Conservation (phyloP, 352 stramenopile species). For the Saprolegnia parasitica region DNA sequence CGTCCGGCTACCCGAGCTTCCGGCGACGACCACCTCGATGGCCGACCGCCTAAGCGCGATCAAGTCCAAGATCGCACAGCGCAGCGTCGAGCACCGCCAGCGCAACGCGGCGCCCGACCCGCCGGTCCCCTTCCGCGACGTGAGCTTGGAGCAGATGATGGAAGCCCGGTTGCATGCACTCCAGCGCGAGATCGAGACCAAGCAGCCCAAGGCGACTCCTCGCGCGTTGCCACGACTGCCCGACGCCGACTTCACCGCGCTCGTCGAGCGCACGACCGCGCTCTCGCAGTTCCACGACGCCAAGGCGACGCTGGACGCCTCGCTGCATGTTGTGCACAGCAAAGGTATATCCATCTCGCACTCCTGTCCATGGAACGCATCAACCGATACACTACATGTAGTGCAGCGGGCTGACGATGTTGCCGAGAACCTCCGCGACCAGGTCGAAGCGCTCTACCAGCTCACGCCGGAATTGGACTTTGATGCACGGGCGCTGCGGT, state of each 20-base stretch:
- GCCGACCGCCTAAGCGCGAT: constrained; percentile 9
- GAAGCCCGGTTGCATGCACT: constrained; percentile 15
- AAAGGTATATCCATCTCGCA: constrained; percentile 19
- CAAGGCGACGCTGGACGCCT: not conserved
- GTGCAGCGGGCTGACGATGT: constrained; percentile 4
- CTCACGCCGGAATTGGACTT: constrained; percentile 5
- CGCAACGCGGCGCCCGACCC: not conserved
- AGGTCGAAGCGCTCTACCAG: constrained; percentile 12
- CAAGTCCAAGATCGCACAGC: constrained; percentile 17
- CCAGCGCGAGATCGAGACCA: not conserved
- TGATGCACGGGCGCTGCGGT: constrained; percentile 21
- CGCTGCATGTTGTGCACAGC: not conserved
- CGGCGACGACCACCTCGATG: not conserved
- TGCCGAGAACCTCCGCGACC: constrained; percentile 3
- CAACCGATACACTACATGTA: no score
- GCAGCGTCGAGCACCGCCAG: constrained; percentile 8
- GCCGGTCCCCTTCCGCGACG: not conserved
- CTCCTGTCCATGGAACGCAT: not conserved
- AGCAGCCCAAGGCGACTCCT: constrained; percentile 7
- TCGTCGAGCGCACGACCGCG: constrained; percentile 16
- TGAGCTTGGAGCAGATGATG: constrained; percentile 23
- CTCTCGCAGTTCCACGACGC: constrained; percentile 2
- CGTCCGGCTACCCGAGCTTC: not conserved
- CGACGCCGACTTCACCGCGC: constrained; percentile 2
- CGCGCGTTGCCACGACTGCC: constrained; percentile 13